Evolutionary conservation across 257 asterid genomes (phyloP), one percentile per base, ranked within the genome.

Genomic region (Solanum acaule): DNA sequence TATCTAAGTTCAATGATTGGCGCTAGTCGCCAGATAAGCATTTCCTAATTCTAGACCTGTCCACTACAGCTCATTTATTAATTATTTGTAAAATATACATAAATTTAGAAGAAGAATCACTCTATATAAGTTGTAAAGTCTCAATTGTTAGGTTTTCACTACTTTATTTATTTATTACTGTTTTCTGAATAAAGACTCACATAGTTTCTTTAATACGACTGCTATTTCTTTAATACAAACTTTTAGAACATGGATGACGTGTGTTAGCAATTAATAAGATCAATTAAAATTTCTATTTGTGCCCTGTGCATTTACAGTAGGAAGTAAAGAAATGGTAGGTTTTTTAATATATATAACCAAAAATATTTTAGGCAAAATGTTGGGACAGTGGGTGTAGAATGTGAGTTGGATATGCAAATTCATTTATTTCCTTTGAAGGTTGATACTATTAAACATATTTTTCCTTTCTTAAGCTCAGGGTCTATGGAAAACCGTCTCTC

Each of bases 401-500:
- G 22, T 38, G 10, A 56, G n/a, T 76, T 23, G 29, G 6, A 76
- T 2, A 4, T 37, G 22, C 8, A 77, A 75, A 75, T 11, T 76
- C 10, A 11, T 38, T 38, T n/a, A 3, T 6, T 38, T 0, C 31
- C 33, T 37, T 6, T 38, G 5, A 76, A 37, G 34, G 10, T 76
- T 56, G 22, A 73, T 73, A 73, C n/a, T 77, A 77, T 40, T 40
- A 40, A 25, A 14, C 61, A n/a, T 40, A 23, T 23, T 13, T 40
- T 77, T 77, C 1, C 13, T 77, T 38, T 25, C 34, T 25, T 11
- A 1, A 67, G 20, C 31, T 11, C 65, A 20, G 0, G 1, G 11
- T 56, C 65, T 20, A 18, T 7, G 0, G 4, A 0, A 56, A 59
- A 20, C 11, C 0, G 1, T 59, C 65, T 56, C 65, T 56, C 0